Evolutionary conservation across 164 flowering plant species (phyloP).

Genomic region (Macadamia integrifolia): DNA sequence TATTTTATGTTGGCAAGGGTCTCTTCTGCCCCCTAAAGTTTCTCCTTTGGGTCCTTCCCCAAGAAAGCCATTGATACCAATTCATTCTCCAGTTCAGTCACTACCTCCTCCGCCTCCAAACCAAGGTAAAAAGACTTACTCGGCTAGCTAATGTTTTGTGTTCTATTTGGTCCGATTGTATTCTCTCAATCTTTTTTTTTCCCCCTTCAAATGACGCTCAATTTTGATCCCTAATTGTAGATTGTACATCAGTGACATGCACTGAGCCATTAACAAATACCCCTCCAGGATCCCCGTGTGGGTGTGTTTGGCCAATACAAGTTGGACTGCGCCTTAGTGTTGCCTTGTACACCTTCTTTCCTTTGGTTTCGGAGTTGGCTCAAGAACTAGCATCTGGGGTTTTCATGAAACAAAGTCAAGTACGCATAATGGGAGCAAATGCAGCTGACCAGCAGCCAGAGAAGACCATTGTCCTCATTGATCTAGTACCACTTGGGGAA

Average conservation of each 20-base stretch:
- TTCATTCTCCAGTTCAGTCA: constrained; percentile 30
- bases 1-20: constrained; percentile 22
- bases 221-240: constrained; percentile 29
- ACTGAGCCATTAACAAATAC: constrained; percentile 64
- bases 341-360: constrained; percentile 71
- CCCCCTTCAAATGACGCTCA: not conserved
- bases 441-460: constrained; percentile 60
- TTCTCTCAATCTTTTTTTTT: not conserved
- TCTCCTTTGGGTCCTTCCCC: constrained; percentile 32
- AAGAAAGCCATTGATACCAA: constrained; percentile 27
- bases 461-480: constrained; percentile 51
- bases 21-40: constrained; percentile 25
- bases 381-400: constrained; percentile 62
- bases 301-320: constrained; percentile 73
- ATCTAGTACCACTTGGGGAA: constrained; percentile 63
- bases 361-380: constrained; percentile 72
- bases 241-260: constrained; percentile 52
- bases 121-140: not conserved
- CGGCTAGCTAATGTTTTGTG: not conserved
- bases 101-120: constrained; percentile 85
- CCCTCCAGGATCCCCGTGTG: constrained; percentile 77
- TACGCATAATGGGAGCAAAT: constrained; percentile 71
- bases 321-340: constrained; percentile 62
- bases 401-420: constrained; percentile 73
- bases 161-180: not conserved